Evolutionary conservation across 805 yeast genomes (phyloP).

Genomic region (Metschnikowia vanudenii): DNA sequence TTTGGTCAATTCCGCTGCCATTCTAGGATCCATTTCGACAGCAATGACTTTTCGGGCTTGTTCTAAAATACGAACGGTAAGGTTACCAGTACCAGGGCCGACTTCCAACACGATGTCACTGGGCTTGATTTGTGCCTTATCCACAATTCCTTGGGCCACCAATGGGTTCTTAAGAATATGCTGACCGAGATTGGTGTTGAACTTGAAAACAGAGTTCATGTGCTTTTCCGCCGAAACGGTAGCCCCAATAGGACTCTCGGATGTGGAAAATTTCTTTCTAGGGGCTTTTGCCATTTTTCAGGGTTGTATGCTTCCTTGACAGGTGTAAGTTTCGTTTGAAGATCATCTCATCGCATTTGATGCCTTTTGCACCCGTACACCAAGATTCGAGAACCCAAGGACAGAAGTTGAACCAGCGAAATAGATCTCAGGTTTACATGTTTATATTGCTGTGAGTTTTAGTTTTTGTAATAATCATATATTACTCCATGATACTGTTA

Average conservation of each 20-base stretch:
- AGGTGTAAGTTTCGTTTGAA: background rate
- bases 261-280: slow-evolving; percentile 56
- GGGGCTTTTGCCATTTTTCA: slow-evolving; percentile 58
- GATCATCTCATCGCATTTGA: slow-evolving; percentile 12
- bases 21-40: slow-evolving; percentile 98
- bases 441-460: too few relatives aligned
- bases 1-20: slow-evolving; percentile 98
- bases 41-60: slow-evolving; percentile 94
- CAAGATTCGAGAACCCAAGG: too few relatives aligned
- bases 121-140: slow-evolving; percentile 89
- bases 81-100: slow-evolving; percentile 99
- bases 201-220: slow-evolving; percentile 84
- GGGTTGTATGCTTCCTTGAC: background rate
- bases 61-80: slow-evolving; percentile 89
- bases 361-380: slow-evolving; percentile 3
- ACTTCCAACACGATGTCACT: slow-evolving; percentile 92
- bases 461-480: too few relatives aligned
- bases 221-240: slow-evolving; percentile 71
- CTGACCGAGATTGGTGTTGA: slow-evolving; percentile 95
- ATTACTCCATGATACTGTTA: too few relatives aligned
- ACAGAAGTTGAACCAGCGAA: too few relatives aligned
- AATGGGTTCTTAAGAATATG: slow-evolving; percentile 94
- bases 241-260: slow-evolving; percentile 47
- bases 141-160: slow-evolving; percentile 97
- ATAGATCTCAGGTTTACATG: too few relatives aligned